Base-by-base conservation (phyloP, 2,329 filamentous ascomycete genomes). In the Moelleriella libera region DNA sequence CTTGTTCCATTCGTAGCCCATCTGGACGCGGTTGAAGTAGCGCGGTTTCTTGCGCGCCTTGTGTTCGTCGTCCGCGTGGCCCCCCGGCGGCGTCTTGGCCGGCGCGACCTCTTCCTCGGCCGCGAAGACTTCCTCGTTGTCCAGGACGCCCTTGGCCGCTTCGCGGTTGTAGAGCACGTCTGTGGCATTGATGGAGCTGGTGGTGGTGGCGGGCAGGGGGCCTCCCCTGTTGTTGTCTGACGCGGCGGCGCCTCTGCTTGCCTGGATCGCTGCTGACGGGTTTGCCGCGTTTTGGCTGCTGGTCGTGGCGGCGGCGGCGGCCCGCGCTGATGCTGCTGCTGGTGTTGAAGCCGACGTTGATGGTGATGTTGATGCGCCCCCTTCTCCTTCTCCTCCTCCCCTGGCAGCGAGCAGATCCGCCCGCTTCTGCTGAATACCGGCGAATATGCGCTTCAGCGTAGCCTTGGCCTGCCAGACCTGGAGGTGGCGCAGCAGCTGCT, bases 1-100 rank as follows among this genome's bases (percentile, higher is more conserved):
- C 67, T 98, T 98, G 72, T 98, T 98, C 92, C 92, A 98, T 65
- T 98, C 92, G 64, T 97, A 98, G 47, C 92, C 92, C 86, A 96
- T 96, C 65, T 95, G 89, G 44, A 97, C 89, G 41, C 92, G 83
- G 62, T 97, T 97, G 75, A 98, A 98, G 68, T 96, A 97, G 50
- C 85, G 80, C 10, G 92, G 92, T 66, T 97, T 98, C n/a, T n/a
- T n/a, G 52, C 92, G 79, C 6, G 90, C 88, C 40, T 84, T 79
- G 64, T 94, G 85, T 65, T 90, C 88, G 60, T 81, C 80, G 5
- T 83, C 82, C 88, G 88, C 95, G 53, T 82, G 77, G 4, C n/a
- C n/a, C n/a, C n/a, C n/a, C n/a, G n/a, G n/a, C n/a, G n/a, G n/a
- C n/a, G 87, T 83, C 54, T 80, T 80, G 3, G 75, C 69, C n/a